A percentile compares a stretch with the other conserved stretches of the same genome.
These are phyloP conservation scores for Agrocybe pediades DNA, from an alignment of 768 basidiomycete species.

Conservation along the genomic window DNA sequence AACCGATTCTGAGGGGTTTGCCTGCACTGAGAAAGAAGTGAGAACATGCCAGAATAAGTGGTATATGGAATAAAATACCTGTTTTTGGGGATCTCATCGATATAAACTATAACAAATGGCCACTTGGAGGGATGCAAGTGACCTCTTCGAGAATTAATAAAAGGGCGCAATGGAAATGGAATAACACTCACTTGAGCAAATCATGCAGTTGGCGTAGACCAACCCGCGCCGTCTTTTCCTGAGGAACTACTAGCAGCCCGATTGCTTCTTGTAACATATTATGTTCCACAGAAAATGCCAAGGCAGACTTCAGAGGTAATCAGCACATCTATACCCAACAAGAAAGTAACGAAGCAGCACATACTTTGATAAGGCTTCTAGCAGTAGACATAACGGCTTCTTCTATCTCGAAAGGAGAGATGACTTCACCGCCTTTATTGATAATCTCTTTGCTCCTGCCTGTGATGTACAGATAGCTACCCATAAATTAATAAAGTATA, in stretches of 20 bases:
- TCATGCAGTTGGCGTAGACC: slow-evolving; percentile 44
- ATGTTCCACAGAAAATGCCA: slow-evolving; percentile 49
- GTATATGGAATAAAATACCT: slow-evolving; percentile 18
- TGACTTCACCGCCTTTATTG: slow-evolving; percentile 61
- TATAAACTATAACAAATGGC: slow-evolving; percentile 50
- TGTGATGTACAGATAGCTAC: slow-evolving; percentile 48
- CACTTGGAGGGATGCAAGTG: slow-evolving; percentile 52
- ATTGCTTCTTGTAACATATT: slow-evolving; percentile 50
- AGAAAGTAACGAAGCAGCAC: neutral
- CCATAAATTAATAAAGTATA: neutral
- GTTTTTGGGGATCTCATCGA: slow-evolving; percentile 50
- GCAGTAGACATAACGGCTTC: slow-evolving; percentile 50
- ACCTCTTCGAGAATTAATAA: slow-evolving; percentile 27
- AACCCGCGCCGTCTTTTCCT: slow-evolving; percentile 33
- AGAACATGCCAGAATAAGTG: neutral
- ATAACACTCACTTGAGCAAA: slow-evolving; percentile 31
- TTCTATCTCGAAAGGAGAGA: slow-evolving; percentile 63
- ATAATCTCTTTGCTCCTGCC: slow-evolving; percentile 64
- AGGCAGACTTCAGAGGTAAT: slow-evolving; percentile 26
- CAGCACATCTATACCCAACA: neutral
- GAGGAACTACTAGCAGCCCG: slow-evolving; percentile 43
- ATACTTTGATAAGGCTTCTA: slow-evolving; percentile 40
- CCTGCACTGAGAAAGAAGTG: slow-evolving; percentile 32
- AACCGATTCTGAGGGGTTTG: slow-evolving; percentile 46
- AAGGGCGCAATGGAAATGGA: neutral